phyloP scores from a whole-genome alignment of 305 asterid genomes.

The Fraxinus latifolia region DNA sequence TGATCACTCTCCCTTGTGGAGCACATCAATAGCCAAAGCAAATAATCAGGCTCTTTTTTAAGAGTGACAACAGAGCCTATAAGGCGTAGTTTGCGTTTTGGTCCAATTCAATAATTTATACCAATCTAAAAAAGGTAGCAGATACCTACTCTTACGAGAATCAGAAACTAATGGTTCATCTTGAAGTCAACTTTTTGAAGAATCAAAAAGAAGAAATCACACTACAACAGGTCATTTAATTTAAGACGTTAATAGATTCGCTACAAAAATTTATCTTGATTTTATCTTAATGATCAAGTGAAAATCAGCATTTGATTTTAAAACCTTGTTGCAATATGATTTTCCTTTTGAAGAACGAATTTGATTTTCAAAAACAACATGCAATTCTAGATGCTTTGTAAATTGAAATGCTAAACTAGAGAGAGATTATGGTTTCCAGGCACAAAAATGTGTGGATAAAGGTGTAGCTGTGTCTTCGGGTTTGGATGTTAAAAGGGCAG shows the following conservation, averaged over 20 bases:
- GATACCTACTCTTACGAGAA: not conserved
- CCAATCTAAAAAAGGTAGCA: not conserved
- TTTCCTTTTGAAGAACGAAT: not conserved
- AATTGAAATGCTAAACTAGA: not conserved
- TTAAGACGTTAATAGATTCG: not conserved
- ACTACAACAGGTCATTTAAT: not conserved
- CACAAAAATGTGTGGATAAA: not conserved
- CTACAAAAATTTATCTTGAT: not conserved
- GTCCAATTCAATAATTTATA: no score
- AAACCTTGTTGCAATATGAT: not conserved
- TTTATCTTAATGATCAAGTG: not conserved
- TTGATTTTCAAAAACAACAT: not conserved
- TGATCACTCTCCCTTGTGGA: not conserved
- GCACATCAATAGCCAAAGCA: not conserved
- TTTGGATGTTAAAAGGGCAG: not conserved
- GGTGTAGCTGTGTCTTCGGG: not conserved
- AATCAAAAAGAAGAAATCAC: not conserved
- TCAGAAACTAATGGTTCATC: not conserved
- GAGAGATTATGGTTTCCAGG: not conserved
- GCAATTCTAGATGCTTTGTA: not conserved
- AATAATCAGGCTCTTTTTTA: not conserved
- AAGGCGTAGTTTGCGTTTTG: not conserved
- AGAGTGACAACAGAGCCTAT: not conserved
- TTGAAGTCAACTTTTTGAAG: not conserved
- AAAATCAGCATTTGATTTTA: not conserved